Percentiles rank a stretch among this genome's conserved stretches.
These are phyloP conservation scores for Saksenaea oblongispora DNA, from an alignment of 371 early-diverging fungal genomes.

Conservation along the genomic window DNA sequence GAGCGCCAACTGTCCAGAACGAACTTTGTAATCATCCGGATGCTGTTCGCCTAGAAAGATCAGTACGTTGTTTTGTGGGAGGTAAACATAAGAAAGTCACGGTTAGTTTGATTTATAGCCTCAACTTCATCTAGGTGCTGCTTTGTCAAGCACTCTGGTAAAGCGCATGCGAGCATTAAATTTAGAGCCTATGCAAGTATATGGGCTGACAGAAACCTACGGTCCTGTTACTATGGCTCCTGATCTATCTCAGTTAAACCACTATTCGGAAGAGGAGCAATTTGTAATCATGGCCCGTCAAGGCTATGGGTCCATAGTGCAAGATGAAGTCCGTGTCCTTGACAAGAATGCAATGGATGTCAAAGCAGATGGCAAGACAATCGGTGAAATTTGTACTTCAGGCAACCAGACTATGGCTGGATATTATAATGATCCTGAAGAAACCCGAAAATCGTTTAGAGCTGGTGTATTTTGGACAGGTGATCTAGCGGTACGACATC, in stretches of 20 bases:
- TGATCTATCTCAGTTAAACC: constrained; percentile 22
- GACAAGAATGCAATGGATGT: constrained; percentile 41
- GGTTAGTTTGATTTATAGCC: not conserved
- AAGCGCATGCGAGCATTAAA: constrained; percentile 41
- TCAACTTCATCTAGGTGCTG: constrained; percentile 31
- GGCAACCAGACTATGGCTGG: constrained; percentile 56
- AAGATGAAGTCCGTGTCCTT: constrained; percentile 53
- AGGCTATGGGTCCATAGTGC: constrained; percentile 45
- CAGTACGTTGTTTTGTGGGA: constrained; percentile 47
- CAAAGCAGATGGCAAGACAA: constrained; percentile 44
- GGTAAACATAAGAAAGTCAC: not conserved
- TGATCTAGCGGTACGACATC: constrained; percentile 54
- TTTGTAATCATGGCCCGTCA: constrained; percentile 45
- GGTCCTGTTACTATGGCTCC: constrained; percentile 36
- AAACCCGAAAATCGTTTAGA: constrained; percentile 51
- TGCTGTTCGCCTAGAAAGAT: constrained; percentile 28
- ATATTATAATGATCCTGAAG: constrained; percentile 39
- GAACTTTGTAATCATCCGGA: constrained; percentile 43
- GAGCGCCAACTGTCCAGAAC: constrained; percentile 60
- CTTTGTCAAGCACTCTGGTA: constrained; percentile 48
- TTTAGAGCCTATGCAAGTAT: constrained; percentile 51
- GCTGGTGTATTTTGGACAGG: constrained; percentile 62
- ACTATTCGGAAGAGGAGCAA: constrained; percentile 25
- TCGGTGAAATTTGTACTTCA: constrained; percentile 55
- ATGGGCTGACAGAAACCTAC: constrained; percentile 59